Evolutionary conservation across 2,329 filamentous ascomycete genomes (phyloP), one percentile per base, ranked within the genome.

Genomic region (Aspergillus sp.): DNA sequence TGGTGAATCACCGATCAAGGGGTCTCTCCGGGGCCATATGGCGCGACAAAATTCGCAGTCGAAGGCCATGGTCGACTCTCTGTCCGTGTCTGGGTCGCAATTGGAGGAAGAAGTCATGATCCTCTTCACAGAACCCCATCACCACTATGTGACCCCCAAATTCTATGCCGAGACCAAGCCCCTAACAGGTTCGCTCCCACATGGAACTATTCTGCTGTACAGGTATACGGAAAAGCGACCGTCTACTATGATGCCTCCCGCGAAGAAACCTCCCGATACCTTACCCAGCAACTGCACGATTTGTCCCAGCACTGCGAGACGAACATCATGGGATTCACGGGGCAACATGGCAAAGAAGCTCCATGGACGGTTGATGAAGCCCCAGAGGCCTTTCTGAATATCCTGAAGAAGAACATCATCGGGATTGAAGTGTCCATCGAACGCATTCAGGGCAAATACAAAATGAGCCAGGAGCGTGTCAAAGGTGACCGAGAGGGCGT

Each of bases 91-190:
- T 1, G 67, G 20, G 66, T 78, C 13, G 17, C 48, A 8, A 60
- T 82, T 33, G 17, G 24, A 51, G 11, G 35, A 51, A 2, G 84
- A 87, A 50, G 82, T 88, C 1, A 65, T 85, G 26, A 72, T 88
- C 3, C 71, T 87, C 14, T 88, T 89, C 74, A 87, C 76, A 43
- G 76, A 75, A 0, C 73, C 78, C 0, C 65, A 74, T 1, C 79
- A 87, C 36, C 82, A 85, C 68, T 88, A 88, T 59, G 79, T 88
- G 4, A 87, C 85, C 0, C 83, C 85, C 1, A 84, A 86, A 54
- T 88, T 87, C 68, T 88, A 88, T 71, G 75, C 71, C 8, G 77
- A 83, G 57, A 87, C 85, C 1, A 88, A 88, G 63, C 85, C 84
- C 0, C 64, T 61, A 0, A 84, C 79, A 0, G 85, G 79, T 84